Percentiles rank a stretch among this genome's conserved stretches.
These are phyloP conservation scores for Ophiognomonia clavigignenti-juglandacearum DNA, from an alignment of 2,329 filamentous ascomycete species.

Conservation along the genomic window DNA sequence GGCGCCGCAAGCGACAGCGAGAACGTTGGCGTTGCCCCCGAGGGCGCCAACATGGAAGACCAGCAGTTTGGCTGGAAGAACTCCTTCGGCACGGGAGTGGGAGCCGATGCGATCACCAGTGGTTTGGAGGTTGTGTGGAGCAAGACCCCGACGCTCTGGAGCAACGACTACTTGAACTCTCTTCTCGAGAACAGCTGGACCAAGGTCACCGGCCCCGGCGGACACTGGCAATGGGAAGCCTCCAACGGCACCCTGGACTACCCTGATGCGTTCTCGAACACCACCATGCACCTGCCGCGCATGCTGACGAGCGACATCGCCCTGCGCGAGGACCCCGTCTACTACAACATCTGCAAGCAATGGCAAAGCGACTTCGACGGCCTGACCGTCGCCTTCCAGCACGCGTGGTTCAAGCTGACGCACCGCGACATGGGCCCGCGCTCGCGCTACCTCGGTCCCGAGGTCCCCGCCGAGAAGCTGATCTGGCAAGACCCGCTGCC, in stretches of 20 bases:
- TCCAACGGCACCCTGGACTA: slow-evolving; percentile 60
- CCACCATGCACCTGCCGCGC: slow-evolving; percentile 62
- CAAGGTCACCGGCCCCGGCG: slow-evolving; percentile 63
- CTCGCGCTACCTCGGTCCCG: slow-evolving; percentile 67
- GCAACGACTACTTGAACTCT: slow-evolving; percentile 65
- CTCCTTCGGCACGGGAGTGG: slow-evolving; percentile 57
- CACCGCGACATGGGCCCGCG: slow-evolving; percentile 76
- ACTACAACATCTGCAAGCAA: slow-evolving; percentile 65
- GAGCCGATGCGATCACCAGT: slow-evolving; percentile 63
- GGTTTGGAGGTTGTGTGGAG: slow-evolving; percentile 75
- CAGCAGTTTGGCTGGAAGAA: slow-evolving; percentile 69
- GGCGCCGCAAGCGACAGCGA: slow-evolving; percentile 58
- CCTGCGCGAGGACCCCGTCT: slow-evolving; percentile 61
- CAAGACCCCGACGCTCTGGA: slow-evolving; percentile 68
- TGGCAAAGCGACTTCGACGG: slow-evolving; percentile 63
- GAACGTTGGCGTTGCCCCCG: slow-evolving; percentile 60
- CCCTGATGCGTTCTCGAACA: slow-evolving; percentile 61
- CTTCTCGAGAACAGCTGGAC: slow-evolving; percentile 73
- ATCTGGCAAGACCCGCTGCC: slow-evolving; percentile 74
- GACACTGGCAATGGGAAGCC: slow-evolving; percentile 68
- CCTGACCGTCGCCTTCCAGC: slow-evolving; percentile 61
- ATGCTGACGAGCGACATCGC: slow-evolving; percentile 72
- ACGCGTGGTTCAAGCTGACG: slow-evolving; percentile 68
- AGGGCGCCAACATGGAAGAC: slow-evolving; percentile 53
- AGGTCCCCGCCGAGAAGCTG: slow-evolving; percentile 65